A percentile compares a stretch with the other conserved stretches of the same genome.
phyloP scores from a whole-genome alignment of 83 land plant species.

The Picea engelmannii region DNA sequence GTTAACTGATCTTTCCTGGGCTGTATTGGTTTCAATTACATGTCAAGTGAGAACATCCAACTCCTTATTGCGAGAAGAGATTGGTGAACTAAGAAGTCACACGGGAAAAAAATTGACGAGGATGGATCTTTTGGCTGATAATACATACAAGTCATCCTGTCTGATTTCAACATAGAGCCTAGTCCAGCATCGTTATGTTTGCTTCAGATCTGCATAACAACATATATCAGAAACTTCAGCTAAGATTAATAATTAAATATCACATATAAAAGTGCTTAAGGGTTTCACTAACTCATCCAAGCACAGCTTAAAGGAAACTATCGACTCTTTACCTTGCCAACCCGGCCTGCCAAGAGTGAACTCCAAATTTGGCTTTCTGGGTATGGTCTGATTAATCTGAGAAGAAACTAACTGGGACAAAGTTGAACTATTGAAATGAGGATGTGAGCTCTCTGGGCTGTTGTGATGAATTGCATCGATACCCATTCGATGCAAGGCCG shows the following conservation, averaged over 20 bases:
- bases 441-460: background rate
- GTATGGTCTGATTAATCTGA: background rate
- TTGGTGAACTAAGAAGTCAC: background rate
- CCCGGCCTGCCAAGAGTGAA: conserved; percentile 37
- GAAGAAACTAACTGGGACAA: conserved; percentile 14
- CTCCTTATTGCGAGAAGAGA: too few species aligned
- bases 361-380: conserved; percentile 29
- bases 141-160: background rate
- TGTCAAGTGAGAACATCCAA: background rate
- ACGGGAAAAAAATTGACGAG: background rate
- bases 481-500: background rate
- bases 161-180: background rate
- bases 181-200: conserved; percentile 12
- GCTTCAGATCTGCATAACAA: conserved; percentile 9
- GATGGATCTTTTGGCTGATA: background rate
- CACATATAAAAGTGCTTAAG: background rate
- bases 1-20: too few species aligned
- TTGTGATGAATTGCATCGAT: background rate
- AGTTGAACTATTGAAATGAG: conserved; percentile 7
- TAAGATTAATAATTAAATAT: background rate
- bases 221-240: background rate
- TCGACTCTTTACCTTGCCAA: conserved; percentile 19
- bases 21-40: background rate
- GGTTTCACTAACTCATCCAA: background rate
- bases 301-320: background rate